A percentile compares a stretch with the other conserved stretches of the same genome.
phyloP scores from a whole-genome alignment of 805 yeast genomes.

The Kazachstania psychrophila region DNA sequence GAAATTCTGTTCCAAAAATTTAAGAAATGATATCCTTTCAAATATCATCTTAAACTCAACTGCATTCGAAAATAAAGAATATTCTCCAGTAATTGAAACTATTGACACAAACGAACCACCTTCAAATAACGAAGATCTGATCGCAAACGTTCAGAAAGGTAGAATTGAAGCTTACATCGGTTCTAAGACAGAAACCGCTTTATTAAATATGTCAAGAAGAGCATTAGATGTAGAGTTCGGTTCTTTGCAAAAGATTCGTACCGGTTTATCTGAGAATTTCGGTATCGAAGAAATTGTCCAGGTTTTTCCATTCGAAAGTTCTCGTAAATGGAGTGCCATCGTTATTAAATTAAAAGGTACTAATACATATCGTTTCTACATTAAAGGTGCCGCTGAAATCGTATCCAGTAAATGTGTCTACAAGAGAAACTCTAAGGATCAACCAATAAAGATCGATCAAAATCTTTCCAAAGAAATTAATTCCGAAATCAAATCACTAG shows the following conservation, averaged over 20 bases:
- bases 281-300: conserved; percentile 44
- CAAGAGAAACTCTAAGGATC: conserved; percentile 27
- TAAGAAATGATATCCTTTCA: conserved; percentile 31
- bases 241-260: conserved; percentile 39
- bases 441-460: conserved; percentile 12
- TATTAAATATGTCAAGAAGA: conserved; percentile 57
- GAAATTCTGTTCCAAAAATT: conserved; percentile 9
- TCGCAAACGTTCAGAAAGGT: conserved; percentile 10
- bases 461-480: conserved; percentile 31
- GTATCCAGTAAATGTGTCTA: conserved; percentile 52
- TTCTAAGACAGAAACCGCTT: conserved; percentile 89
- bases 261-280: conserved; percentile 20
- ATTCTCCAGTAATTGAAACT: not conserved
- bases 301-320: conserved; percentile 82
- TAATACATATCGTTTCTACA: conserved; percentile 43
- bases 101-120: not conserved
- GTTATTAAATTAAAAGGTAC: conserved; percentile 42
- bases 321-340: conserved; percentile 87
- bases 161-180: conserved; percentile 65
- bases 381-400: conserved; percentile 95
- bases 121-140: conserved; percentile 8
- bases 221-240: conserved; percentile 37
- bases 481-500: conserved; percentile 46
- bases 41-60: conserved; percentile 77
- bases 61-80: conserved; percentile 66